Percentiles rank a stretch among this genome's conserved stretches.
phyloP scores from a whole-genome alignment of 2,329 filamentous ascomycete genomes.

The Trichoderma atroviride region DNA sequence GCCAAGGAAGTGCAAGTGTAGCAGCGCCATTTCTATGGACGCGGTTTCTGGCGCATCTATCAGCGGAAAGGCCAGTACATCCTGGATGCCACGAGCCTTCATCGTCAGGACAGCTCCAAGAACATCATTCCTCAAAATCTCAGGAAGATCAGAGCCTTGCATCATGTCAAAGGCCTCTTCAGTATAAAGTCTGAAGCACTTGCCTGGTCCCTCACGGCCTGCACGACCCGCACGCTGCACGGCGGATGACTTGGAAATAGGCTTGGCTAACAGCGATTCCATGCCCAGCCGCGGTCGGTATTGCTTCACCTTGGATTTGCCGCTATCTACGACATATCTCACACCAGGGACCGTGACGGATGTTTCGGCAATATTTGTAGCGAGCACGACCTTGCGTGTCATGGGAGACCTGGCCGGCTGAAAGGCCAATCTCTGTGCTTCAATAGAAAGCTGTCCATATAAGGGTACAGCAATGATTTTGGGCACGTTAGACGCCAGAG shows the following conservation, averaged over 20 bases:
- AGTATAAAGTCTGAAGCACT: constrained; percentile 89
- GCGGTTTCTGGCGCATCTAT: constrained; percentile 80
- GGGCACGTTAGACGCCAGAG: constrained; percentile 74
- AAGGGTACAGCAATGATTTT: constrained; percentile 75
- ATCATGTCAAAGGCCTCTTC: constrained; percentile 72
- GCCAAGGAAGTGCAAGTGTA: constrained; percentile 77
- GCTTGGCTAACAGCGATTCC: constrained; percentile 86
- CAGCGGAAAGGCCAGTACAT: constrained; percentile 81
- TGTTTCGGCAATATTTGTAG: constrained; percentile 98
- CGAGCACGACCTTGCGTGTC: constrained; percentile 86
- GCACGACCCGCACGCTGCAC: constrained; percentile 90
- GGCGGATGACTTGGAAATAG: constrained; percentile 90
- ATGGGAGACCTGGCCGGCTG: constrained; percentile 68
- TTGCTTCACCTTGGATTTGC: constrained; percentile 92
- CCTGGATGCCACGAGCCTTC: constrained; percentile 85
- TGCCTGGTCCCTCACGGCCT: constrained; percentile 86
- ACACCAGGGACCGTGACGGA: constrained; percentile 95
- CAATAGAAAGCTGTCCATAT: constrained; percentile 86
- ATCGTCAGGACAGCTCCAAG: constrained; percentile 85
- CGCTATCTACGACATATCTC: constrained; percentile 86
- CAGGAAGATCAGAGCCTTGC: constrained; percentile 75
- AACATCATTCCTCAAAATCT: constrained; percentile 89
- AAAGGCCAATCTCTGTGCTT: constrained; percentile 85
- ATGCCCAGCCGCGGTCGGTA: constrained; percentile 83
- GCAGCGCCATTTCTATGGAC: constrained; percentile 76